Evolutionary conservation across 2,329 filamentous ascomycete species (phyloP).

Genomic region (Arthrobotrys sinensis): DNA sequence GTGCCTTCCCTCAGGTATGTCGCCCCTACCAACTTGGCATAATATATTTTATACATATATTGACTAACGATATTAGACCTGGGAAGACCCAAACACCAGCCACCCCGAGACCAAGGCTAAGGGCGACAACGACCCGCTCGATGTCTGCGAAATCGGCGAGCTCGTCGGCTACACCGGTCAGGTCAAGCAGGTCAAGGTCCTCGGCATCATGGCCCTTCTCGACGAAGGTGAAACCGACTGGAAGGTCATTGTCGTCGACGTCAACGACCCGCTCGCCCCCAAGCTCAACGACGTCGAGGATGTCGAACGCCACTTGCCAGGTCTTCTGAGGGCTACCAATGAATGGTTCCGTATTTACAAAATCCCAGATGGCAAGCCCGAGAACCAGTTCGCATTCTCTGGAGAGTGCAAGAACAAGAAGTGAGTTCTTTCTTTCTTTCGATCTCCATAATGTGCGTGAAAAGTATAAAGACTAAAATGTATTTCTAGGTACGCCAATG

Average conservation of each 20-base stretch:
- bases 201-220: constrained; percentile 98
- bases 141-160: constrained; percentile 99
- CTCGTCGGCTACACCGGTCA: constrained; percentile 95
- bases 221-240: constrained; percentile 99
- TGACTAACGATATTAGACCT: constrained; percentile 77
- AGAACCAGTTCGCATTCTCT: constrained; percentile 99
- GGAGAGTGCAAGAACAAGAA: constrained; percentile 99
- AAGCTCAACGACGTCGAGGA: constrained; percentile 99
- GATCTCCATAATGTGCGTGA: too few relatives aligned
- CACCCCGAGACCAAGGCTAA: constrained; percentile 99
- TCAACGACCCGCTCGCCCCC: constrained; percentile 94
- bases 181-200: constrained; percentile 99
- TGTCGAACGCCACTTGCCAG: constrained; percentile 97
- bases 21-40: constrained; percentile 53
- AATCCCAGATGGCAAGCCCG: constrained; percentile 99
- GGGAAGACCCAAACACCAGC: constrained; percentile 96
- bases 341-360: constrained; percentile 99
- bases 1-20: constrained; percentile 94
- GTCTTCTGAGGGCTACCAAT: constrained; percentile 96
- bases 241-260: constrained; percentile 99
- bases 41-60: background rate
- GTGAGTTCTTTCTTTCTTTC: constrained; percentile 64
- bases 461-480: background rate
- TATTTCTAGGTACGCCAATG: constrained; percentile 81
- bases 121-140: constrained; percentile 98